Conservation (phyloP, 192 early-diverging fungal species). For the Umbelopsis isabellina region DNA sequence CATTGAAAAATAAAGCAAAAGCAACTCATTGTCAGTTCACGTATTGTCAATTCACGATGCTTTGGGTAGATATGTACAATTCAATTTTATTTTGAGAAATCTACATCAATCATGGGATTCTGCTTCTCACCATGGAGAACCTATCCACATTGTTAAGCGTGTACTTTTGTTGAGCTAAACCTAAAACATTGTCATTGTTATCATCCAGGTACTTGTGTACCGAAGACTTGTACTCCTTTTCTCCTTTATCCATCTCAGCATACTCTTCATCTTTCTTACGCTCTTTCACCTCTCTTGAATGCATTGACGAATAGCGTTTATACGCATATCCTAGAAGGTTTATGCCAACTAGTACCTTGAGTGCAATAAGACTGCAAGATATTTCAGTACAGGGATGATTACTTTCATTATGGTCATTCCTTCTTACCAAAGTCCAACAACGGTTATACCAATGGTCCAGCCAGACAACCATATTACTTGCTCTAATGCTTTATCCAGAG, state of each 20-base stretch:
- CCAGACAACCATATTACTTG: constrained; percentile 5
- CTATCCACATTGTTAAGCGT: constrained; percentile 88
- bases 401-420: neutral
- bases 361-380: constrained; percentile 50
- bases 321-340: constrained; percentile 76
- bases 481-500: constrained; percentile 7
- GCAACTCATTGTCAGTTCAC: too few relatives aligned
- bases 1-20: too few relatives aligned
- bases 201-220: constrained; percentile 38
- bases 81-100: neutral
- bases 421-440: constrained; percentile 4
- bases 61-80: constrained; percentile 13
- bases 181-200: constrained; percentile 42
- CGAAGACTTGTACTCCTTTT: constrained; percentile 38
- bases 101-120: constrained; percentile 68
- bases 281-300: constrained; percentile 50
- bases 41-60: neutral
- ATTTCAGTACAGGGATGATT: neutral
- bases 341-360: constrained; percentile 81
- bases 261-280: constrained; percentile 47
- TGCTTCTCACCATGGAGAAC: constrained; percentile 88
- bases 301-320: constrained; percentile 62
- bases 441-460: neutral
- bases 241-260: constrained; percentile 44
- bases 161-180: constrained; percentile 54